These are phyloP conservation scores for Heliamphora exappendiculata DNA, from an alignment of 148 eudicot genomes.

Conservation along the genomic window DNA sequence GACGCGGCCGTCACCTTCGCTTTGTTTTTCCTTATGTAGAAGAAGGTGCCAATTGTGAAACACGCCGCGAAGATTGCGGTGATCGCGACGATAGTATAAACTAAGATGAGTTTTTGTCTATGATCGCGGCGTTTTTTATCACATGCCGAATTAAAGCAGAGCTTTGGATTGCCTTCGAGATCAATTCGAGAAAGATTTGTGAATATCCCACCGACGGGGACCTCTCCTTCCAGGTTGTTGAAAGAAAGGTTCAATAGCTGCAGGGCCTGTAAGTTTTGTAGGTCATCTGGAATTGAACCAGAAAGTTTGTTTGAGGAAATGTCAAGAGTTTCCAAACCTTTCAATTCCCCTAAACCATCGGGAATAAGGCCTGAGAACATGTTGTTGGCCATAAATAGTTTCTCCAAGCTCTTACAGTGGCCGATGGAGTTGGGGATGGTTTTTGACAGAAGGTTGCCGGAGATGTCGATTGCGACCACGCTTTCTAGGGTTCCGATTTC, in stretches of 20 bases:
- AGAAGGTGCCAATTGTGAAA: background rate
- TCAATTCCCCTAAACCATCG: conserved; percentile 24
- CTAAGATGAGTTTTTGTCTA: background rate
- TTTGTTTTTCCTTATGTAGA: conserved; percentile 19
- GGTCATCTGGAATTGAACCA: conserved; percentile 25
- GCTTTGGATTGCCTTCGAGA: conserved; percentile 38
- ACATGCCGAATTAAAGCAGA: conserved; percentile 22
- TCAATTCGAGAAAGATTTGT: conserved; percentile 21
- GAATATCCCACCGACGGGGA: conserved; percentile 40
- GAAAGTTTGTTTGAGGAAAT: conserved; percentile 45
- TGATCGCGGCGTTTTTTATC: background rate
- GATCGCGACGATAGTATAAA: background rate
- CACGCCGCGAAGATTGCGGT: conserved; percentile 12
- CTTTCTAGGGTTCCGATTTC: conserved; percentile 27
- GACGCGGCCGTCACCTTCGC: background rate
- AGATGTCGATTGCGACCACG: conserved; percentile 31
- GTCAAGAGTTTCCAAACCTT: conserved; percentile 36
- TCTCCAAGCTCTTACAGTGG: conserved; percentile 38
- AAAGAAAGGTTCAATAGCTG: conserved; percentile 40
- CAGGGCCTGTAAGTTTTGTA: conserved; percentile 23
- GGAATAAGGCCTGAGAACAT: conserved; percentile 41
- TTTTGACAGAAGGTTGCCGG: conserved; percentile 34
- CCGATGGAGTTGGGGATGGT: conserved; percentile 36
- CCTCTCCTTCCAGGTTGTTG: conserved; percentile 40
- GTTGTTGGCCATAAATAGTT: conserved; percentile 30